Base-by-base conservation (phyloP, 176 grass and related monocot genomes). In the Guadua angustifolia region DNA sequence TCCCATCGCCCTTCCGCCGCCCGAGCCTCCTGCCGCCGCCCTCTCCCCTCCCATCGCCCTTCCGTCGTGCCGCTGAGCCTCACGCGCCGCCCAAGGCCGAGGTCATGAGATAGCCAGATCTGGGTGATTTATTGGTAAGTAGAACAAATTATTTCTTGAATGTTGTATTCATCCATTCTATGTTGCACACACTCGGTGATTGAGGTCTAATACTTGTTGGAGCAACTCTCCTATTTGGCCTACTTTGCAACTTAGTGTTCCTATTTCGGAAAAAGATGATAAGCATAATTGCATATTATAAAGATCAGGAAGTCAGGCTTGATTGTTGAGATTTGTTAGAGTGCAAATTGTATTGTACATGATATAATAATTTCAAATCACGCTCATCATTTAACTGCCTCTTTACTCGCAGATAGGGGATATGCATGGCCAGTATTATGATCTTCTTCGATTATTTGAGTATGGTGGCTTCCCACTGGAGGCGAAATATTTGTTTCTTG, bases 361-460 rank as follows among this genome's bases (percentile, higher is more conserved):
- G 16, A 5, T 51, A 52, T 69, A 80, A 35, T 81, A 50, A 51
- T 49, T 52, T 66, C 19, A 21, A 69, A 85, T 61, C 26, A 47
- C 1, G 22, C 18, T 62, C 9, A 32, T 1, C 64, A 55, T 74
- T 36, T 68, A 80, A 74, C 2, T 85, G 47, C 81, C 33, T 46
- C 25, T 66, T 52, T 70, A 75, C 9, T 58, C 22, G 56, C 43
- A 82, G 79, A 58, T 67, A 94, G 92, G 92, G 50, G 92, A 94
- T 74, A 81, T 94, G 75, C 92, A 94, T 74, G 92, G 92, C 0
- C 92, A 94, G 58, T 92, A 87, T 73, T 89, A 89, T 47, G 92
- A 94, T 75, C 92, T 94, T 77, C 83, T 94, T 81, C 89, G 92
- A 21, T 80, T 94, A 52, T 94, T 94, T 45, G 92, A 91, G 66